Evolutionary conservation across 306 rosid species (phyloP).

Genomic region (Quercus dentata): DNA sequence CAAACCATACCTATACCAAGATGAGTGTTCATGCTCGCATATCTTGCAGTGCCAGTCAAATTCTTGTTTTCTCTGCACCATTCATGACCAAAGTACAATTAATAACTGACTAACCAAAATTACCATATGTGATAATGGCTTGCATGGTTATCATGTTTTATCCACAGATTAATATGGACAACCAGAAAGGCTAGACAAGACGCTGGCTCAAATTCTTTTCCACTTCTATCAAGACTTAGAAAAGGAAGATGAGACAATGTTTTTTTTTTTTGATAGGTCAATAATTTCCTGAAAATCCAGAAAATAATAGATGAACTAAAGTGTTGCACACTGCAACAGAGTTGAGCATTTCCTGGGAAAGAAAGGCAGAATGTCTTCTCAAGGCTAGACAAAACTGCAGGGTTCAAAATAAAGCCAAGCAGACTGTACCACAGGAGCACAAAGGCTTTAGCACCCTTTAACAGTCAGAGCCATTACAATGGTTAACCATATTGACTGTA

Average conservation of each 20-base stretch:
- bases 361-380: no score
- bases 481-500: background rate
- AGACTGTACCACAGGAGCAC: background rate
- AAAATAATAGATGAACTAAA: no score
- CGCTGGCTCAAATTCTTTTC: background rate
- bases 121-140: background rate
- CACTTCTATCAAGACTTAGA: background rate
- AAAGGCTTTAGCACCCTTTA: background rate
- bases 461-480: background rate
- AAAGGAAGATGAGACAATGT: background rate
- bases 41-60: constrained; percentile 96
- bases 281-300: no score
- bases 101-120: background rate
- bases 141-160: background rate
- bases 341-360: background rate
- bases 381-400: no score
- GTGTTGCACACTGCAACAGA: background rate
- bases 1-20: constrained; percentile 75
- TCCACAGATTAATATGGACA: background rate
- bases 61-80: constrained; percentile 89
- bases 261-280: no score
- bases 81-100: constrained; percentile 15
- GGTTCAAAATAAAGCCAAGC: background rate
- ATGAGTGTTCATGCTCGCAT: constrained; percentile 97
- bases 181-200: background rate